A percentile compares a stretch with the other conserved stretches of the same genome.
These are phyloP conservation scores for Paramecium bursaria DNA, from an alignment of 73 alveolate species.

Conservation along the genomic window DNA sequence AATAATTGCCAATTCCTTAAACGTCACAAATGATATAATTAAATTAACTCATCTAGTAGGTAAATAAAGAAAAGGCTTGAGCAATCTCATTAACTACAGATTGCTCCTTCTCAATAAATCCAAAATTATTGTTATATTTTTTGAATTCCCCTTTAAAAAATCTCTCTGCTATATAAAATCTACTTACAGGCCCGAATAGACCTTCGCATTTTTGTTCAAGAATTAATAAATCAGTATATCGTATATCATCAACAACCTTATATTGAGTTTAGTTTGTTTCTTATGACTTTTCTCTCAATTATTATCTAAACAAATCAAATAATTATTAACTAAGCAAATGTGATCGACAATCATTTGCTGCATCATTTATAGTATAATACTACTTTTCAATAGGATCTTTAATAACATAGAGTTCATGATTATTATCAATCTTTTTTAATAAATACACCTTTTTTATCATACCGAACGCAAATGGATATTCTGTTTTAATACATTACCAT, in stretches of 20 bases:
- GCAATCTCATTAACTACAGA: background rate
- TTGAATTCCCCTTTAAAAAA: slow-evolving; percentile 21
- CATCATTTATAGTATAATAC: background rate
- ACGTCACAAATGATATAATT: slow-evolving; percentile 25
- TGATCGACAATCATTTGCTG: slow-evolving; percentile 27
- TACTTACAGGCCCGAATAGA: background rate
- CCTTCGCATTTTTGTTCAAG: background rate
- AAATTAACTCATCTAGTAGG: background rate
- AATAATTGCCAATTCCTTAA: slow-evolving; percentile 26
- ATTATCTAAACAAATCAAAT: background rate
- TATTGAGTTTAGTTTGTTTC: background rate
- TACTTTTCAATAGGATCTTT: background rate
- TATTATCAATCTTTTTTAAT: slow-evolving; percentile 6
- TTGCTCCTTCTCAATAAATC: background rate
- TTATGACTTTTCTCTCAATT: background rate
- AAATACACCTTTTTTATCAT: slow-evolving; percentile 42
- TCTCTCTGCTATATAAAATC: slow-evolving; percentile 42
- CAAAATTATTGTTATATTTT: slow-evolving; percentile 46
- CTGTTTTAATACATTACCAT: slow-evolving; percentile 43
- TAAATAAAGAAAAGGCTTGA: slow-evolving; percentile 24
- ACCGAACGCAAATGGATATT: slow-evolving; percentile 45
- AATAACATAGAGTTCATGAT: slow-evolving; percentile 22
- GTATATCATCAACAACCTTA: background rate
- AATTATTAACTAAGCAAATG: background rate
- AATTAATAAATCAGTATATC: slow-evolving; percentile 4